Conservation (phyloP, 2,329 filamentous ascomycete species). For the Tolypocladium inflatum region DNA sequence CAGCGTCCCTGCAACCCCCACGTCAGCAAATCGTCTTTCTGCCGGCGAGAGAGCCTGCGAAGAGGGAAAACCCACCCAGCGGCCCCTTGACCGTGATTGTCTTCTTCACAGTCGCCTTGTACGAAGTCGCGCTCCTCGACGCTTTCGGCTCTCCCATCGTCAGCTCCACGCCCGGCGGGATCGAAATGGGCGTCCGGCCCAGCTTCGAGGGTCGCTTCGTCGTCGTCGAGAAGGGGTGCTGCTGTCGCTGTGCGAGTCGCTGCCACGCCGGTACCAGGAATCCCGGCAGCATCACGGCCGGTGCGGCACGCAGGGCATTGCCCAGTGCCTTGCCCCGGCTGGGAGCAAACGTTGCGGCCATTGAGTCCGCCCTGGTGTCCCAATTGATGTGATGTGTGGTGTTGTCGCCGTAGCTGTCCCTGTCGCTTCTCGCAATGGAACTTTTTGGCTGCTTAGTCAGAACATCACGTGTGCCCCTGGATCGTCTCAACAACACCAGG, state of each 20-base stretch:
- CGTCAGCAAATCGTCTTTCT: slow-evolving; percentile 1
- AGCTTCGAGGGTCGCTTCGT: slow-evolving; percentile 66
- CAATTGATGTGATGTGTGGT: slow-evolving; percentile 2
- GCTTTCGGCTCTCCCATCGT: slow-evolving; percentile 53
- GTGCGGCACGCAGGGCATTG: slow-evolving; percentile 40
- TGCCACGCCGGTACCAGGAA: slow-evolving; percentile 69
- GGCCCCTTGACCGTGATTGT: slow-evolving; percentile 73
- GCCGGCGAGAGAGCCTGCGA: background rate
- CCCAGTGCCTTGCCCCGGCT: slow-evolving; percentile 51
- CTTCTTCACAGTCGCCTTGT: slow-evolving; percentile 51
- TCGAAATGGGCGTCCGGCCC: slow-evolving; percentile 67
- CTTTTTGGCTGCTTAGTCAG: slow-evolving; percentile 11
- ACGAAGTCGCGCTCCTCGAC: slow-evolving; percentile 46
- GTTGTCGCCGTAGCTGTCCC: background rate
- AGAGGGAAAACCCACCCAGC: slow-evolving; percentile 45
- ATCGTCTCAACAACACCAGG: background rate
- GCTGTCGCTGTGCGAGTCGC: slow-evolving; percentile 23
- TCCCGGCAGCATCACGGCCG: slow-evolving; percentile 49
- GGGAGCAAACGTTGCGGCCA: slow-evolving; percentile 52
- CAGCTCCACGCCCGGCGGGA: slow-evolving; percentile 78
- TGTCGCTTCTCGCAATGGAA: background rate
- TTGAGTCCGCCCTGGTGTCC: slow-evolving; percentile 12
- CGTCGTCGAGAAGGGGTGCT: slow-evolving; percentile 58
- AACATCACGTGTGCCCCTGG: slow-evolving; percentile 2
- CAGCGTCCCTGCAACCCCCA: slow-evolving; percentile 51